Percentiles rank a stretch among this genome's conserved stretches.
These are phyloP conservation scores for Isochrysis galbana DNA, from an alignment of 78 protist genomes.

Conservation along the genomic window DNA sequence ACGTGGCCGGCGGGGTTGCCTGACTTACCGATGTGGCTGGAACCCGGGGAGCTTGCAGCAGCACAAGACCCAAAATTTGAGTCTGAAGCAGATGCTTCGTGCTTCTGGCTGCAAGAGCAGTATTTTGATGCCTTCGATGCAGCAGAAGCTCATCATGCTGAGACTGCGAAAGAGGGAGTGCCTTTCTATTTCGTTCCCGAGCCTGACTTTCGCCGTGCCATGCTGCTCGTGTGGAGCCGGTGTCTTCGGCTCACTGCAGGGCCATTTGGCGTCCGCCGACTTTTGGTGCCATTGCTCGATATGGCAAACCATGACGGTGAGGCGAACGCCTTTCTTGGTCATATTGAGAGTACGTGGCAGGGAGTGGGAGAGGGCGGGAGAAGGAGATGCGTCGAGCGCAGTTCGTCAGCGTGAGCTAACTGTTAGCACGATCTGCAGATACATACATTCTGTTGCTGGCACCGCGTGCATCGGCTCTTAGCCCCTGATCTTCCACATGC, in stretches of 20 bases:
- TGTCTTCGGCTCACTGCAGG: neutral
- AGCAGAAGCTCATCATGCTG: neutral
- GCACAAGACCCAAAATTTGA: neutral
- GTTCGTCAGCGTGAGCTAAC: neutral
- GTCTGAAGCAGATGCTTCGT: neutral
- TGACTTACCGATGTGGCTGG: neutral
- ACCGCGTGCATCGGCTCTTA: neutral
- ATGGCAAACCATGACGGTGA: neutral
- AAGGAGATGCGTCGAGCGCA: neutral
- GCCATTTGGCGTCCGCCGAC: neutral
- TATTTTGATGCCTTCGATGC: neutral
- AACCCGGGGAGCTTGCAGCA: neutral
- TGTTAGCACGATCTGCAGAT: neutral
- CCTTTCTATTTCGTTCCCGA: neutral
- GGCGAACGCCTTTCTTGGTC: neutral
- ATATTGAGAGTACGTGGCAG: neutral
- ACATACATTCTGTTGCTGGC: neutral
- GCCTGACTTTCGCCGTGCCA: neutral
- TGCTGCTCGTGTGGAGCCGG: constrained; percentile 17
- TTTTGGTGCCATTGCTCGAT: neutral
- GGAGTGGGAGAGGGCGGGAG: neutral
- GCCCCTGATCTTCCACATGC: neutral
- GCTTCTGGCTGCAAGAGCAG: neutral
- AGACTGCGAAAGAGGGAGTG: neutral
- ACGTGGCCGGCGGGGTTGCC: neutral